Evolutionary conservation across 495 filamentous ascomycete genomes (phyloP).

Genomic region (Aspergillus bridgeri): DNA sequence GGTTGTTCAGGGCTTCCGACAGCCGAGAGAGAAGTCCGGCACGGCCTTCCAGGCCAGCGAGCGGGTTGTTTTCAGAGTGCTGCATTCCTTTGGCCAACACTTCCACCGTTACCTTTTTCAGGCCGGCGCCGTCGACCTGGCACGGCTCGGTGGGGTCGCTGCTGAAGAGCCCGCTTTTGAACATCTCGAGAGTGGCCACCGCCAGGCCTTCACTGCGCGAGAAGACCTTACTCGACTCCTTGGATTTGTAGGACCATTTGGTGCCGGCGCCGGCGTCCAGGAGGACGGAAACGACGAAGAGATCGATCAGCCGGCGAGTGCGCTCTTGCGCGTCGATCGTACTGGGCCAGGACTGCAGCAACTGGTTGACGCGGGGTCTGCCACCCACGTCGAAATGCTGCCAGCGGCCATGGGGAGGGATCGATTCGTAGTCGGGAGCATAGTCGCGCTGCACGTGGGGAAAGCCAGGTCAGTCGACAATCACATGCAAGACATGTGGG

Average conservation of each 20-base stretch:
- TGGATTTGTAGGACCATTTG: slow-evolving; percentile 79
- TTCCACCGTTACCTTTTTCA: slow-evolving; percentile 72
- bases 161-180: slow-evolving; percentile 90
- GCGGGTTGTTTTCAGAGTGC: slow-evolving; percentile 72
- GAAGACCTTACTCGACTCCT: slow-evolving; percentile 82
- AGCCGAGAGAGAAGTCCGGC: slow-evolving; percentile 76
- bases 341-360: slow-evolving; percentile 62
- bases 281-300: slow-evolving; percentile 66
- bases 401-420: slow-evolving; percentile 71
- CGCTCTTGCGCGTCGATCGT: slow-evolving; percentile 59
- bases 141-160: slow-evolving; percentile 75
- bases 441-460: slow-evolving; percentile 71
- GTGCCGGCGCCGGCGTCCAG: slow-evolving; percentile 66
- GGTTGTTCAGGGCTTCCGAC: slow-evolving; percentile 71
- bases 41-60: slow-evolving; percentile 85
- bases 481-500: not conserved
- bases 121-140: slow-evolving; percentile 81
- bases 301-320: slow-evolving; percentile 61
- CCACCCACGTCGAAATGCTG: slow-evolving; percentile 72
- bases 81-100: slow-evolving; percentile 78
- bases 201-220: slow-evolving; percentile 88
- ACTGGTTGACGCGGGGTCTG: slow-evolving; percentile 60
- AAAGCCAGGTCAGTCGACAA: slow-evolving; percentile 6
- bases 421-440: slow-evolving; percentile 77
- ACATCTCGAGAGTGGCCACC: slow-evolving; percentile 95